phyloP scores from a whole-genome alignment of 306 rosid species.

The Carpinus fangiana region DNA sequence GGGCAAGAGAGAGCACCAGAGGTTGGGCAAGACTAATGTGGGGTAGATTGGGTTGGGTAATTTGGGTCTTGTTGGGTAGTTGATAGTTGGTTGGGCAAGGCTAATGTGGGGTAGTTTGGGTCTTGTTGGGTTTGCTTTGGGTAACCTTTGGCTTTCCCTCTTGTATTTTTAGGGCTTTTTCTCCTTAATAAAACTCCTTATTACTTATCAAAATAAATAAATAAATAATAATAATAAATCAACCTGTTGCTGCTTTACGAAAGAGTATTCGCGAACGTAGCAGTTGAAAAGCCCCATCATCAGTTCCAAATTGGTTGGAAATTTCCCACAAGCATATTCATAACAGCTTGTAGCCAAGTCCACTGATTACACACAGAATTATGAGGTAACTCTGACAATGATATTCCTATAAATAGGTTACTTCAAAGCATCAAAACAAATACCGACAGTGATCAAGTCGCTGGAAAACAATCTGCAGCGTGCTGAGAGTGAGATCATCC shows the following conservation, averaged over 20 bases:
- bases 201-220: no score
- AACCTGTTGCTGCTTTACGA: constrained; percentile 99
- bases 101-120: no score
- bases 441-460: constrained; percentile 78
- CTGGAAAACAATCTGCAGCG: constrained; percentile 88
- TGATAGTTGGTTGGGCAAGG: no score
- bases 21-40: no score
- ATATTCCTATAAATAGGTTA: constrained; percentile 12
- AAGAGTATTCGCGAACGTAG: constrained; percentile 92
- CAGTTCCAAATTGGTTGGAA: constrained; percentile 71
- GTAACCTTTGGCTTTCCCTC: no score
- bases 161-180: no score
- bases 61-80: no score
- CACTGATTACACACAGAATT: constrained; percentile 52
- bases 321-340: constrained; percentile 83
- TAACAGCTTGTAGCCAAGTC: constrained; percentile 89
- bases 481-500: constrained; percentile 97
- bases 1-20: no score
- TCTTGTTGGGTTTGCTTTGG: no score
- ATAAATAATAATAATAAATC: constrained; percentile 10
- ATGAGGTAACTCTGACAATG: constrained; percentile 21
- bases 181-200: no score
- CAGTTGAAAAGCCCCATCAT: constrained; percentile 96
- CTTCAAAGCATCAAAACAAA: constrained; percentile 14
- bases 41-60: no score